phyloP scores from a whole-genome alignment of 2,329 filamentous ascomycete species.

The Pleochaeta shiraiana region DNA sequence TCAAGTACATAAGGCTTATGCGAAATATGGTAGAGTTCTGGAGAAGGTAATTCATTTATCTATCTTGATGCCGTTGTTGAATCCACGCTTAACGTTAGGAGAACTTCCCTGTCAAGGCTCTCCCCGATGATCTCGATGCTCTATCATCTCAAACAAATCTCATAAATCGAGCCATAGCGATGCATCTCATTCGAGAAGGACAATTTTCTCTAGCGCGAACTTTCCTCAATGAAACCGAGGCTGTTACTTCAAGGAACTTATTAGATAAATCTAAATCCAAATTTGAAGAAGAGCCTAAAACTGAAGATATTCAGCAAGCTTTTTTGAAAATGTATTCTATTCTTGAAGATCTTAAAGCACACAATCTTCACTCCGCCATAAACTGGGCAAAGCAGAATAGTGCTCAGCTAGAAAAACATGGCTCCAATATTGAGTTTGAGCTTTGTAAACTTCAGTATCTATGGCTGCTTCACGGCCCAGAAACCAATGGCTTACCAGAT shows the following conservation, averaged over 20 bases:
- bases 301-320: conserved; percentile 48
- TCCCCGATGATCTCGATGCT: conserved; percentile 61
- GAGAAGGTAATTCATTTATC: conserved; percentile 39
- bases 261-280: conserved; percentile 16
- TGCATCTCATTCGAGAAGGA: conserved; percentile 89
- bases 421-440: conserved; percentile 90
- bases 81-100: conserved; percentile 6
- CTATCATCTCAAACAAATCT: conserved; percentile 53
- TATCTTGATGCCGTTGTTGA: background rate
- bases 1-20: conserved; percentile 61
- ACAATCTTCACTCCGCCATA: conserved; percentile 66
- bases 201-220: conserved; percentile 75
- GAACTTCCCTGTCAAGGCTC: conserved; percentile 28
- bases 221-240: conserved; percentile 51
- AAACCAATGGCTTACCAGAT: conserved; percentile 31
- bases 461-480: conserved; percentile 53
- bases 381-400: conserved; percentile 61
- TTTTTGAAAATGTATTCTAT: conserved; percentile 88
- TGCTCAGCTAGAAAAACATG: conserved; percentile 48
- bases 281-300: conserved; percentile 33
- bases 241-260: conserved; percentile 7
- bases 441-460: conserved; percentile 77
- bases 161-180: conserved; percentile 83
- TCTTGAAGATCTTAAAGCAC: conserved; percentile 50
- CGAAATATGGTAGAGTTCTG: conserved; percentile 64